phyloP scores from a whole-genome alignment of 257 asterid species.

The Galeopsis tetrahit region DNA sequence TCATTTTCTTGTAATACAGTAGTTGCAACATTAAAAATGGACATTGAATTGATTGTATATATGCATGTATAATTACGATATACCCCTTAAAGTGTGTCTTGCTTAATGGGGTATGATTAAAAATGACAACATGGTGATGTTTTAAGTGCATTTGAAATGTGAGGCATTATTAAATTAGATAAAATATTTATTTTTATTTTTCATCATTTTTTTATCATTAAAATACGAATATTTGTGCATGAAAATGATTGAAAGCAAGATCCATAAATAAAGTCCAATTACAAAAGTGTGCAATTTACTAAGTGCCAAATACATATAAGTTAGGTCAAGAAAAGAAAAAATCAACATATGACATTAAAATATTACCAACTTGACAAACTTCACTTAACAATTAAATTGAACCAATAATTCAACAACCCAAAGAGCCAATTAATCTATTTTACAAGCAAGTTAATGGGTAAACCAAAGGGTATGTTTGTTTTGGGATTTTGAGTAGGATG shows the following conservation, averaged over 20 bases:
- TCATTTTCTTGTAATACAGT: no score
- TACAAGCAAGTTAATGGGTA: constrained; percentile 10
- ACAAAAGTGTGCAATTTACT: neutral
- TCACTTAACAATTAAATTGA: constrained; percentile 26
- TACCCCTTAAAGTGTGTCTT: no score
- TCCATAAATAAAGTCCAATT: constrained; percentile 10
- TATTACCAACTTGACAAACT: constrained; percentile 31
- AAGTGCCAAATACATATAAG: constrained; percentile 22
- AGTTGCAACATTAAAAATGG: no score
- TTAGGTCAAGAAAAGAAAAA: constrained; percentile 5
- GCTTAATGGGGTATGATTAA: no score
- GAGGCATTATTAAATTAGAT: neutral
- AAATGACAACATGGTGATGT: neutral
- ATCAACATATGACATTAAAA: constrained; percentile 17
- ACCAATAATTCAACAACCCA: constrained; percentile 29
- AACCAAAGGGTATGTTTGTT: no score
- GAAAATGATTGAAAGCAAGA: constrained; percentile 22
- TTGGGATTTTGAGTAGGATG: no score
- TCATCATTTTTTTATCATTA: neutral
- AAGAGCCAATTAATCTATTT: neutral
- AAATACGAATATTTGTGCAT: neutral
- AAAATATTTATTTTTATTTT: neutral
- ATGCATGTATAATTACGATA: no score
- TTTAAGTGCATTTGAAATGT: no score
- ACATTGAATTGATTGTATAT: no score